Evolutionary conservation across 2,329 filamentous ascomycete genomes (phyloP).

Genomic region (Aspergillus vadensis): DNA sequence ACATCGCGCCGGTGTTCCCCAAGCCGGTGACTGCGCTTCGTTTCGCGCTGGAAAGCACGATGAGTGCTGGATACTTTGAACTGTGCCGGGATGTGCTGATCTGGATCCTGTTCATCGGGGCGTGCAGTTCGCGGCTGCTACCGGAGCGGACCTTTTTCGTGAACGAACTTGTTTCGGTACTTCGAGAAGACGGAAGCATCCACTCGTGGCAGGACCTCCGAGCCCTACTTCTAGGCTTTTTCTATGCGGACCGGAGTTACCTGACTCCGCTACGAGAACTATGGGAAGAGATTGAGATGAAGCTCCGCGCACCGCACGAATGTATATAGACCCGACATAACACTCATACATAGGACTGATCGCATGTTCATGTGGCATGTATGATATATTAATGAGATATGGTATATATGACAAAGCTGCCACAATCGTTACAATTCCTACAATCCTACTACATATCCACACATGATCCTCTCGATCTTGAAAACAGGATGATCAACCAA

Average conservation of each 20-base stretch:
- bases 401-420: constrained; percentile 14
- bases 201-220: constrained; percentile 38
- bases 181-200: constrained; percentile 29
- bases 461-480: too few species aligned
- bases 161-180: constrained; percentile 32
- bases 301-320: constrained; percentile 16
- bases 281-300: constrained; percentile 35
- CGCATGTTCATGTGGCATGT: constrained; percentile 11
- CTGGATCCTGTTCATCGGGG: constrained; percentile 42
- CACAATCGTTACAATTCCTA: too few species aligned
- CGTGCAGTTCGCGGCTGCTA: constrained; percentile 30
- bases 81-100: constrained; percentile 38
- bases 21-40: constrained; percentile 38
- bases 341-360: neutral
- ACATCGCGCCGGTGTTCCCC: constrained; percentile 37
- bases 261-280: constrained; percentile 32
- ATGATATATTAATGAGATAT: constrained; percentile 22
- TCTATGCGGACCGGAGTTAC: constrained; percentile 41
- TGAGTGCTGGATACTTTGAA: constrained; percentile 35
- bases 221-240: constrained; percentile 34
- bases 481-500: too few species aligned
- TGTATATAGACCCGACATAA: constrained; percentile 18
- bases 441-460: too few species aligned
- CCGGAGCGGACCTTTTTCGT: constrained; percentile 37
- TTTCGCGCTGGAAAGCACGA: constrained; percentile 35